Evolutionary conservation across 371 early-diverging fungal species (phyloP), one percentile per base, ranked within the genome.

Genomic region (Saksenaea oblongispora): DNA sequence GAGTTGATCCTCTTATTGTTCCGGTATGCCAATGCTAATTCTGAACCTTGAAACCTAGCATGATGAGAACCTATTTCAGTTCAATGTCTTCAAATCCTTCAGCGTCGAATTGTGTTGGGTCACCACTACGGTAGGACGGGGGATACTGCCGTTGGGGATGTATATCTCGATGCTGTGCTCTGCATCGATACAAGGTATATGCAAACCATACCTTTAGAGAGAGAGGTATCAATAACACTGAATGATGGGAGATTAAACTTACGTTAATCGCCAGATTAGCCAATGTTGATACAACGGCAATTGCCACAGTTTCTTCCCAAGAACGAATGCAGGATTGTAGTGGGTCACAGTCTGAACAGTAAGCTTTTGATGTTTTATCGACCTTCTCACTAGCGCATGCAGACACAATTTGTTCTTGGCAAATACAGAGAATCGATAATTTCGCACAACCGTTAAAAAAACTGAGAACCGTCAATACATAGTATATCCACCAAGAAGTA

Each of bases 401-500:
- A 22, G 59, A 26, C 31, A 70, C 31, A 54, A 61, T 68, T 0
- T 59, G 54, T n/a, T 68, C 71, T 60, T 71, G 71, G 3, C 58
- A 47, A 13, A 71, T 26, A 17, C 68, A 66, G 15, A 68, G 31
- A 24, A 74, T 58, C 0, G 69, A 56, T 10, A 74, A 17, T 10
- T 64, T 37, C 2, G 60, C 64, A 35, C 71, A 66, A 9, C 59
- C 61, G 41, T 68, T 69, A 34, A 74, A 53, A 47, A 71, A 74
- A 26, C 56, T 63, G 22, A 65, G 41, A 7, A 74, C 59, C 0
- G 69, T 74, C 36, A 74, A 44, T 0, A 27, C 51, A 27, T 71
- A 74, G 42, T 68, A 74, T 5, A 71, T 34, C 74, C 74, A 74
- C 74, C 74, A 74, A 41, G 63, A 57, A 22, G 68, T 59, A 44